Evolutionary conservation across 345 rosid species (phyloP).

Genomic region (Lepidium aucheri): DNA sequence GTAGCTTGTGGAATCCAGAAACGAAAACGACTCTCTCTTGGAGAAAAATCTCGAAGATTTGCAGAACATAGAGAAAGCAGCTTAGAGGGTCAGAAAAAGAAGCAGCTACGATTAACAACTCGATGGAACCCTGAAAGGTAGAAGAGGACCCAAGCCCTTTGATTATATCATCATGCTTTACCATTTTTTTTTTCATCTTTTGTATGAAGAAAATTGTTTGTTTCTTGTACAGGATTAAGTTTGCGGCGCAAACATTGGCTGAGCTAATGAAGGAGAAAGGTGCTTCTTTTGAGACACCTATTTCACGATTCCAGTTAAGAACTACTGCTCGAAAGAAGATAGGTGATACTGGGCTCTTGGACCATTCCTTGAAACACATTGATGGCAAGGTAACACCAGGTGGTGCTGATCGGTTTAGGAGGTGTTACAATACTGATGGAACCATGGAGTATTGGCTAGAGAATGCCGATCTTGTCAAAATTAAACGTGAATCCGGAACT

Average conservation of each 20-base stretch:
- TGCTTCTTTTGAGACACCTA: slow-evolving; percentile 59
- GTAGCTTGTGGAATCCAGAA: slow-evolving; percentile 28
- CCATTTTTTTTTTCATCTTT: background rate
- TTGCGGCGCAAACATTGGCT: slow-evolving; percentile 53
- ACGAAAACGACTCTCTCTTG: slow-evolving; percentile 31
- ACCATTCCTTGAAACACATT: slow-evolving; percentile 84
- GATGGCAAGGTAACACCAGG: slow-evolving; percentile 85
- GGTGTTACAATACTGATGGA: slow-evolving; percentile 79
- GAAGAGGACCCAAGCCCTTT: background rate
- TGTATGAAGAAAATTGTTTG: background rate
- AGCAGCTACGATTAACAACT: slow-evolving; percentile 6
- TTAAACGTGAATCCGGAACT: slow-evolving; percentile 55
- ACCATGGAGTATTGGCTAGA: slow-evolving; percentile 90
- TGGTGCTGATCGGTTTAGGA: slow-evolving; percentile 71
- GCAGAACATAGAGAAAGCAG: background rate
- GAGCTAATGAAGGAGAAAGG: slow-evolving; percentile 72
- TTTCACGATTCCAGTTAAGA: slow-evolving; percentile 55
- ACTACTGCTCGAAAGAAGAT: slow-evolving; percentile 53
- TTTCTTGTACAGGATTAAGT: slow-evolving; percentile 46
- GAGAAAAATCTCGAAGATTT: slow-evolving; percentile 19
- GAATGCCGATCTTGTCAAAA: slow-evolving; percentile 60
- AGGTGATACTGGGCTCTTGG: slow-evolving; percentile 94
- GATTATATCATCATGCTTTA: background rate
- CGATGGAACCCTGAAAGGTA: slow-evolving; percentile 83
- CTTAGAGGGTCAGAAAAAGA: slow-evolving; percentile 23